A percentile compares a stretch with the other conserved stretches of the same genome.
Evolutionary conservation across 2,329 filamentous ascomycete genomes (phyloP).

Genomic region (Dactylellina sp.): DNA sequence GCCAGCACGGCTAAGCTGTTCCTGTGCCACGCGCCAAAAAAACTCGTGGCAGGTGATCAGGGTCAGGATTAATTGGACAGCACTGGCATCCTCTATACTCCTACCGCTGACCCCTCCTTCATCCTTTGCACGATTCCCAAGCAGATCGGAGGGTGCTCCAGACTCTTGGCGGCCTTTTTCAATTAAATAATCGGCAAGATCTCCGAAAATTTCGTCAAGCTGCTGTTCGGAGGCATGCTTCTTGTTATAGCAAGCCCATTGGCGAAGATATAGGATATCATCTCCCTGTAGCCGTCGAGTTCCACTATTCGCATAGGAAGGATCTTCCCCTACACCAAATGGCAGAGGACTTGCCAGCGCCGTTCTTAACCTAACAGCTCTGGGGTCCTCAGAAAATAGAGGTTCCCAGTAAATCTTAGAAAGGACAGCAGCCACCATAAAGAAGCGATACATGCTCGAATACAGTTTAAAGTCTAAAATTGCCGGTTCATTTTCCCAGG

Average conservation of each 20-base stretch:
- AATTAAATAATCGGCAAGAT: conserved; percentile 26
- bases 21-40: conserved; percentile 33
- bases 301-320: background rate
- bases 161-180: conserved; percentile 15
- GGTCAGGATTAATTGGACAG: conserved; percentile 27
- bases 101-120: background rate
- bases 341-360: conserved; percentile 1
- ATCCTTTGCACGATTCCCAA: background rate
- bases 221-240: background rate
- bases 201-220: conserved; percentile 23
- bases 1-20: conserved; percentile 10
- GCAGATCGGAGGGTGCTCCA: background rate
- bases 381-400: conserved; percentile 24
- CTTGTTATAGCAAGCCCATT: conserved; percentile 45
- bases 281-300: background rate
- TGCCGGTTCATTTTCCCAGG: background rate
- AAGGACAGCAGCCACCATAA: conserved; percentile 26
- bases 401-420: conserved; percentile 41
- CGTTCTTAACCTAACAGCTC: background rate
- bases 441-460: conserved; percentile 45
- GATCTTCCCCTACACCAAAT: background rate
- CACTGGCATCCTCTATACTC: conserved; percentile 3
- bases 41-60: conserved; percentile 46
- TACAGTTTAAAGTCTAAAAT: conserved; percentile 24
- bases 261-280: conserved; percentile 27